Evolutionary conservation across 441 rosid genomes (phyloP), one percentile per base, ranked within the genome.

Genomic region (Arabidopsis hybrid): DNA sequence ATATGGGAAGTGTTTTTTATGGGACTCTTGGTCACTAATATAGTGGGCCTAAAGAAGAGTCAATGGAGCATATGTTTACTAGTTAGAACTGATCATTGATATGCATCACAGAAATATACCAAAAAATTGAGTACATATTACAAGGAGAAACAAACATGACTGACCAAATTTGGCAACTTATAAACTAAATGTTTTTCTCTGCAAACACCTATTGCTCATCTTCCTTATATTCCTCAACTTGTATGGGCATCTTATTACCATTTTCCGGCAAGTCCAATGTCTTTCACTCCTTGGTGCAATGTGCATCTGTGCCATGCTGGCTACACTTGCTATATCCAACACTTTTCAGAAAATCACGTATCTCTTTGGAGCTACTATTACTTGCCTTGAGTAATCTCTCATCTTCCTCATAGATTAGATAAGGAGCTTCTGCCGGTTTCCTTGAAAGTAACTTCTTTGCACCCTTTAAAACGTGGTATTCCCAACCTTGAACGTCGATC

Each of bases 401-500:
- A 62, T 95, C 99, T 79, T 95, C 97, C 79, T 95, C 98, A 0
- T 91, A 93, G 47, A 95, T 91, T 14, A 95, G 62, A 79, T 90
- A 95, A 2, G 99, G 99, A 60, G 98, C 94, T 79, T 91, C 90
- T 29, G 81, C 56, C 29, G 87, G 86, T 71, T 89, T 86, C 83
- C 97, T 84, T 0, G 92, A 91, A 2, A 93, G 84, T 45, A 95
- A 78, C 82, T 90, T 90, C 57, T 82, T 29, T 18, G 98, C 96
- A 4, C 98, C 99, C 69, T 86, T 93, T 70, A 95, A 51, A 10
- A 95, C 99, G 47, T 93, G 98, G 80, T 85, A 84, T 69, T 95
- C 99, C 99, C 99, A 95, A 66, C 99, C 99, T 80, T 93, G 99
- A 72, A 95, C 97, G 58, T 95, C 99, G 49, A 91, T 85, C 81